These are phyloP conservation scores for Rutidosis leptorrhynchoides DNA, from an alignment of 129 eudicot genomes.

Conservation along the genomic window DNA sequence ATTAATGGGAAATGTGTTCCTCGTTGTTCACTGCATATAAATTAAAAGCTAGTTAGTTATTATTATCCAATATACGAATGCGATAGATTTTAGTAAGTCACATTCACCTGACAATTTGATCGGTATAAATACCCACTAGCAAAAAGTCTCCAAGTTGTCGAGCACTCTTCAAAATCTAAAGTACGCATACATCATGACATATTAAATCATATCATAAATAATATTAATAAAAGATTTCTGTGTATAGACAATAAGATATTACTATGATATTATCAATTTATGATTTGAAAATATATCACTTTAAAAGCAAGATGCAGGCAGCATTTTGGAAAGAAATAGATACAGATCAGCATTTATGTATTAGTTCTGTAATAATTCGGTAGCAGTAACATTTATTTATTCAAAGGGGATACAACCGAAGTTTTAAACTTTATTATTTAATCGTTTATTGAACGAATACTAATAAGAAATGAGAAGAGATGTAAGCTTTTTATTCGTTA, in stretches of 20 bases:
- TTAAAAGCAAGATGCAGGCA: not conserved
- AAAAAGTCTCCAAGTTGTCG: slow-evolving; percentile 37
- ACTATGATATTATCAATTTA: too few species aligned
- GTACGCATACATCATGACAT: slow-evolving; percentile 1
- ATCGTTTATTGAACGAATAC: too few species aligned
- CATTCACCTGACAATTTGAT: slow-evolving; percentile 60
- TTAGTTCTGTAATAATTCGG: not conserved
- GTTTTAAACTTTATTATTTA: too few species aligned
- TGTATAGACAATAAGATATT: too few species aligned
- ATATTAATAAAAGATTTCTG: too few species aligned
- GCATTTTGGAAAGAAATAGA: not conserved
- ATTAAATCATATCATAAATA: too few species aligned
- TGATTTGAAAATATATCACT: too few species aligned
- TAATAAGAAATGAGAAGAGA: not conserved
- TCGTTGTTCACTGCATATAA: slow-evolving; percentile 25
- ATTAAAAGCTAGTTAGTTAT: slow-evolving; percentile 8
- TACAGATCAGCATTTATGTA: not conserved
- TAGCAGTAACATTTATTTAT: not conserved
- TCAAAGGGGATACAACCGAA: too few species aligned
- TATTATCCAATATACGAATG: not conserved
- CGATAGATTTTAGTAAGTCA: not conserved
- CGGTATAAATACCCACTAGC: slow-evolving; percentile 35
- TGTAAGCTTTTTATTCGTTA: not conserved
- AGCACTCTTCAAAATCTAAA: slow-evolving; percentile 43
- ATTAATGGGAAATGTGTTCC: slow-evolving; percentile 35